A percentile compares a stretch with the other conserved stretches of the same genome.
These are phyloP conservation scores for Chrysanthemum makinoi DNA, from an alignment of 129 eudicot genomes.

Conservation along the genomic window DNA sequence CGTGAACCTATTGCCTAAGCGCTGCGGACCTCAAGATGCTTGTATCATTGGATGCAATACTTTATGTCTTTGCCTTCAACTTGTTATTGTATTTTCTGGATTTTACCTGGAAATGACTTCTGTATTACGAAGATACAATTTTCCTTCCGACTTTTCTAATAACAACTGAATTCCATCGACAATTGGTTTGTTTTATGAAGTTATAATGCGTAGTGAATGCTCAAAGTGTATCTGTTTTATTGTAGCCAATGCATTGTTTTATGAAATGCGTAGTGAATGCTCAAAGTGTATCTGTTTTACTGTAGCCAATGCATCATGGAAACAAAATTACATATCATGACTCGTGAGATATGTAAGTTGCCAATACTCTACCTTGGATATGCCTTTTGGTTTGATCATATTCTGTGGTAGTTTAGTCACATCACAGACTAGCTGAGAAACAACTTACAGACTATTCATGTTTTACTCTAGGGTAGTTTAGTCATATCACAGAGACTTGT, in stretches of 20 bases:
- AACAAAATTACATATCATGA: too few species aligned
- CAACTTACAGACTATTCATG: too few species aligned
- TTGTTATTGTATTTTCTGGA: conserved; percentile 24
- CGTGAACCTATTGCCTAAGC: conserved; percentile 50
- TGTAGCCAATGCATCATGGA: background rate
- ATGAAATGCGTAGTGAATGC: background rate
- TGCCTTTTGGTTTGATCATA: too few species aligned
- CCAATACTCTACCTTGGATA: too few species aligned
- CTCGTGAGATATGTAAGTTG: too few species aligned
- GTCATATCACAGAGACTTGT: too few species aligned
- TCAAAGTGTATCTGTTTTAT: background rate
- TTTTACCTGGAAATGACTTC: conserved; percentile 22
- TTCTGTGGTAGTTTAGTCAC: too few species aligned
- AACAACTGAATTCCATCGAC: conserved; percentile 3
- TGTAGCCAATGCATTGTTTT: too few species aligned
- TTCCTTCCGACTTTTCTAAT: background rate
- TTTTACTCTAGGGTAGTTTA: too few species aligned
- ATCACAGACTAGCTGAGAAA: too few species aligned
- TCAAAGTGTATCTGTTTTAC: background rate
- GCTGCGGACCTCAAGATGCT: background rate
- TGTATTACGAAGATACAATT: conserved; percentile 25
- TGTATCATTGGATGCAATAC: conserved; percentile 5
- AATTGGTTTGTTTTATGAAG: conserved; percentile 8
- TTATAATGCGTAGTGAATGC: background rate
- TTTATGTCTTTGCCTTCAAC: conserved; percentile 26